Conservation (phyloP, 2,329 filamentous ascomycete species). For the Colletotrichum horii region DNA sequence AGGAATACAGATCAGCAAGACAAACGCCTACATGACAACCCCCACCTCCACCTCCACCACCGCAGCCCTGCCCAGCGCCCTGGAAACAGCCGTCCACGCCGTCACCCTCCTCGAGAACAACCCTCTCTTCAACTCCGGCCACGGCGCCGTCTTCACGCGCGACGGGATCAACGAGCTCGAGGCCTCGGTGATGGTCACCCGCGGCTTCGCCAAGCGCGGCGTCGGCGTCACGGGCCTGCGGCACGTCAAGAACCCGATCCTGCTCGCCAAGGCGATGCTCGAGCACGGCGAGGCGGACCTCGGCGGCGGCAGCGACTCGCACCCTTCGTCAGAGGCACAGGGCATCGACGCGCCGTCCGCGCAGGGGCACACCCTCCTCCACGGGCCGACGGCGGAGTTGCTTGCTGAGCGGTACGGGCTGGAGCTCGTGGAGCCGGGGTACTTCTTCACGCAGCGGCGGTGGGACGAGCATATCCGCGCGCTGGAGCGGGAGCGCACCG, state of each 20-base stretch:
- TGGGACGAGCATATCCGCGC: constrained; percentile 80
- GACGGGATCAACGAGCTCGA: constrained; percentile 86
- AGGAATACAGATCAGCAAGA: constrained; percentile 43
- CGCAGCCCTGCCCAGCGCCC: constrained; percentile 56
- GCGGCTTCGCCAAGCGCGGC: constrained; percentile 74
- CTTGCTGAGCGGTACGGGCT: constrained; percentile 73
- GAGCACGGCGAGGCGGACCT: constrained; percentile 68
- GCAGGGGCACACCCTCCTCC: constrained; percentile 73
- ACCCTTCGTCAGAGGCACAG: background rate
- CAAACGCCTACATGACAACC: constrained; percentile 52
- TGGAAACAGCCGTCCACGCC: constrained; percentile 77
- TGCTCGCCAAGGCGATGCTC: constrained; percentile 74
- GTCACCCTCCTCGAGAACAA: constrained; percentile 80
- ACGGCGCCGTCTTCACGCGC: constrained; percentile 85
- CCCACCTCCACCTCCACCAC: constrained; percentile 10
- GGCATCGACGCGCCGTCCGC: constrained; percentile 57
- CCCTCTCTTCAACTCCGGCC: constrained; percentile 82
- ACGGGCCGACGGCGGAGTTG: constrained; percentile 70
- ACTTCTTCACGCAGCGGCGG: constrained; percentile 79
- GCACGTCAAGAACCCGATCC: constrained; percentile 80
- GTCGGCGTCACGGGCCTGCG: constrained; percentile 77
- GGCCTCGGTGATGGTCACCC: constrained; percentile 84
- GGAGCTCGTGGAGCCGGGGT: constrained; percentile 70
- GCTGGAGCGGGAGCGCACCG: constrained; percentile 51
- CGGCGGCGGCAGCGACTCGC: constrained; percentile 40